A percentile compares a stretch with the other conserved stretches of the same genome.
Evolutionary conservation across 2,329 filamentous ascomycete genomes (phyloP).

Genomic region (Ascochyta pisi): DNA sequence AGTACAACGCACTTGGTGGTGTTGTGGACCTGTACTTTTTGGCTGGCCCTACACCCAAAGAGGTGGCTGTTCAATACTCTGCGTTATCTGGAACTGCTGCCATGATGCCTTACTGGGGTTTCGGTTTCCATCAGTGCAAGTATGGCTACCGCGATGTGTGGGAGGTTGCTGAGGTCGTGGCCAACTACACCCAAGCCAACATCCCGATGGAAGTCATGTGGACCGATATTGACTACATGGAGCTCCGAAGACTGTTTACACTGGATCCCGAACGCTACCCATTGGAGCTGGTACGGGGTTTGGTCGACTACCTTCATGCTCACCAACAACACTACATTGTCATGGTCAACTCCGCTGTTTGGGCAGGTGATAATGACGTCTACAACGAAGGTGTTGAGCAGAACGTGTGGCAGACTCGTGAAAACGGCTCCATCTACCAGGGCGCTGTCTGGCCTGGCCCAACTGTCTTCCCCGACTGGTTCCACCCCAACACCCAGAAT

Average conservation of each 20-base stretch:
- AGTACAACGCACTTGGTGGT: constrained; percentile 82
- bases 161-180: constrained; percentile 68
- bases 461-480: constrained; percentile 79
- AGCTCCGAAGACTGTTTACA: constrained; percentile 65
- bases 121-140: constrained; percentile 60
- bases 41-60: constrained; percentile 55
- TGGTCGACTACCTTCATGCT: constrained; percentile 70
- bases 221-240: constrained; percentile 78
- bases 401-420: constrained; percentile 59
- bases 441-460: constrained; percentile 81
- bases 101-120: constrained; percentile 61
- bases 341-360: constrained; percentile 77
- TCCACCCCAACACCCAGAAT: constrained; percentile 65
- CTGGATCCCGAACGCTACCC: constrained; percentile 71
- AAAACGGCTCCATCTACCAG: constrained; percentile 63
- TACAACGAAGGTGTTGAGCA: constrained; percentile 68
- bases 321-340: constrained; percentile 74
- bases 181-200: constrained; percentile 68
- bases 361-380: constrained; percentile 54
- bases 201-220: constrained; percentile 71
- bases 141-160: constrained; percentile 64
- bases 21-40: constrained; percentile 72
- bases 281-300: constrained; percentile 64
- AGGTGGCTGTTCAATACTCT: constrained; percentile 57
- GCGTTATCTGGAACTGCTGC: constrained; percentile 55